These are phyloP conservation scores for Phlebiopsis gigantea DNA, from an alignment of 768 basidiomycete species.

Conservation along the genomic window DNA sequence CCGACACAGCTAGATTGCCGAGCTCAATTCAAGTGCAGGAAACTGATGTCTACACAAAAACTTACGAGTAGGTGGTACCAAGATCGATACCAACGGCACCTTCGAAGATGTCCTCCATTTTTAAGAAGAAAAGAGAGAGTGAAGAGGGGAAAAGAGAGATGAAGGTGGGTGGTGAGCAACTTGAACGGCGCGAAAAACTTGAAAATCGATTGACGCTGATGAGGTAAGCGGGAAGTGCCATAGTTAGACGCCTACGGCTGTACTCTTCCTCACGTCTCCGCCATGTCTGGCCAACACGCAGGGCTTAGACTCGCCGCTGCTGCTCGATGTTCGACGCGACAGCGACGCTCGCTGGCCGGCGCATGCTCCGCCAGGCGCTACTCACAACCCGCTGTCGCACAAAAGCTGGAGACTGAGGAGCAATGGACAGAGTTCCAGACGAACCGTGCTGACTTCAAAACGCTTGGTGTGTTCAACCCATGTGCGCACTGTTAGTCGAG, in stretches of 20 bases:
- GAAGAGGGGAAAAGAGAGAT: slow-evolving; percentile 19
- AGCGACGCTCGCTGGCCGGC: not conserved
- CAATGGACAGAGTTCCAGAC: slow-evolving; percentile 67
- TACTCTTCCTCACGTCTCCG: slow-evolving; percentile 7
- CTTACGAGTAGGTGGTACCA: slow-evolving; percentile 95
- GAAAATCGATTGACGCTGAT: slow-evolving; percentile 38
- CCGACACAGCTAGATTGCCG: slow-evolving; percentile 75
- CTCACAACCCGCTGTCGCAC: slow-evolving; percentile 10
- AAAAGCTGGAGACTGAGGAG: slow-evolving; percentile 38
- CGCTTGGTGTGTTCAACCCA: slow-evolving; percentile 40
- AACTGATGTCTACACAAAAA: slow-evolving; percentile 5
- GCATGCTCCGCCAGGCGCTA: slow-evolving; percentile 2
- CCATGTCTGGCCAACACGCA: slow-evolving; percentile 22
- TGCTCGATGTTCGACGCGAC: slow-evolving; percentile 15
- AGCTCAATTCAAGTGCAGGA: slow-evolving; percentile 17
- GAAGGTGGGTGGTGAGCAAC: slow-evolving; percentile 24
- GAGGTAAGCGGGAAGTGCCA: slow-evolving; percentile 44
- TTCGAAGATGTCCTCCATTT: slow-evolving; percentile 91
- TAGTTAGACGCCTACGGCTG: slow-evolving; percentile 26
- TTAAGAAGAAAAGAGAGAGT: slow-evolving; percentile 32
- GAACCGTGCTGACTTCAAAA: slow-evolving; percentile 48
- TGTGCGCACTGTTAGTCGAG: slow-evolving; percentile 8
- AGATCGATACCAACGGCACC: slow-evolving; percentile 97
- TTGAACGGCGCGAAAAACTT: slow-evolving; percentile 28
- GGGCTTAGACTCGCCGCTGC: slow-evolving; percentile 12